A percentile compares a stretch with the other conserved stretches of the same genome.
Conservation (phyloP, 352 stramenopile genomes). For the Plasmopara muralis region DNA sequence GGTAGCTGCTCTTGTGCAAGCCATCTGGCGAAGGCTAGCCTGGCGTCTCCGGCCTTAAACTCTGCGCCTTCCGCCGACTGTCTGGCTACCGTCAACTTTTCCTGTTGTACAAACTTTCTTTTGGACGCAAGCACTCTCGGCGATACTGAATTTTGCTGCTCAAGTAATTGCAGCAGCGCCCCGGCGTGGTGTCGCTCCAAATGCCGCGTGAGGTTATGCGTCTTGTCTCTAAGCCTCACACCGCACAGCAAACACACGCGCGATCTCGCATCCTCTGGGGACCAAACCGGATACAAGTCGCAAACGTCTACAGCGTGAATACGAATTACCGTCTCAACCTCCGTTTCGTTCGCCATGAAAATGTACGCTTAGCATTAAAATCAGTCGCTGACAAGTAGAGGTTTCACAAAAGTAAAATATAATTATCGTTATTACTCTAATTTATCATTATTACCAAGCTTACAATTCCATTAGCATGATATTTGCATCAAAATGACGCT, state of each 20-base stretch:
- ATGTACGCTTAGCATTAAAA: slow-evolving; percentile 9
- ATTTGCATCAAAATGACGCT: too few species aligned
- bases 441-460: too few species aligned
- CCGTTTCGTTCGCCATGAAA: slow-evolving; percentile 40
- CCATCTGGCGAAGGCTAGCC: slow-evolving; percentile 33
- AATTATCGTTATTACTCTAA: too few species aligned
- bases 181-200: slow-evolving; percentile 45
- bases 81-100: slow-evolving; percentile 8
- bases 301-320: slow-evolving; percentile 42
- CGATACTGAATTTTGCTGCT: slow-evolving; percentile 32
- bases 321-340: slow-evolving; percentile 49
- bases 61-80: slow-evolving; percentile 10
- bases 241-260: slow-evolving; percentile 42
- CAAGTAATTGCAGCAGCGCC: slow-evolving; percentile 41
- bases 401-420: too few species aligned
- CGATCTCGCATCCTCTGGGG: slow-evolving; percentile 31
- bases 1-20: slow-evolving; percentile 41
- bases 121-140: slow-evolving; percentile 8
- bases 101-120: slow-evolving; percentile 8
- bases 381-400: slow-evolving; percentile 10
- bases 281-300: slow-evolving; percentile 39
- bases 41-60: slow-evolving; percentile 22
- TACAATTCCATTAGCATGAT: too few species aligned
- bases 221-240: slow-evolving; percentile 54
- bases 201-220: slow-evolving; percentile 57